These are phyloP conservation scores for Cryptococcus amylolentus DNA, from an alignment of 1,284 basidiomycete species.

Conservation along the genomic window DNA sequence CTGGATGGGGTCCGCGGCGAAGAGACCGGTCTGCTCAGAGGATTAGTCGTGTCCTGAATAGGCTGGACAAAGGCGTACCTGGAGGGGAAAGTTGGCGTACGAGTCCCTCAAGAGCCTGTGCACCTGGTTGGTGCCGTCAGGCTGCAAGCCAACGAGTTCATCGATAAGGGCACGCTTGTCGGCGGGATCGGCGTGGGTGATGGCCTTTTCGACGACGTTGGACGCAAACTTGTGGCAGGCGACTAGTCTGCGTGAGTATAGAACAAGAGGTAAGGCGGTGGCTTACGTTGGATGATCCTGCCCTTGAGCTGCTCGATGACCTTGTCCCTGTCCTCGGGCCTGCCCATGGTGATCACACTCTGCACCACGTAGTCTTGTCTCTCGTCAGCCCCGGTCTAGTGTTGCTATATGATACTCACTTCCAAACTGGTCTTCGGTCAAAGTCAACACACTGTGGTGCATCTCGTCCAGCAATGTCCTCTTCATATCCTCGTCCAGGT, in stretches of 20 bases:
- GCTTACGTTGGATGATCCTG: constrained; percentile 62
- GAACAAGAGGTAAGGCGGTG: not conserved
- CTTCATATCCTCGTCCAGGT: constrained; percentile 66
- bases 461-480: constrained; percentile 79
- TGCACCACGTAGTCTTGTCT: constrained; percentile 85
- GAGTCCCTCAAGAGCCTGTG: constrained; percentile 35
- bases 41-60: not conserved
- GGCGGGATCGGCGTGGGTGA: constrained; percentile 63
- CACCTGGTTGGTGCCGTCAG: constrained; percentile 29
- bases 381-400: not conserved
- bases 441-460: constrained; percentile 63
- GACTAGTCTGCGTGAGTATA: constrained; percentile 46
- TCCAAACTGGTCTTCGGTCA: constrained; percentile 86
- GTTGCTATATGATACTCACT: constrained; percentile 52
- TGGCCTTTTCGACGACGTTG: constrained; percentile 93
- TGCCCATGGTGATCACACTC: constrained; percentile 81
- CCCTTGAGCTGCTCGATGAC: constrained; percentile 73
- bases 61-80: constrained; percentile 21
- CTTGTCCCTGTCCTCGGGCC: constrained; percentile 62
- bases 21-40: constrained; percentile 29
- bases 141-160: constrained; percentile 57
- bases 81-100: constrained; percentile 45
- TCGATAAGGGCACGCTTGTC: constrained; percentile 68
- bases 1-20: constrained; percentile 29
- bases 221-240: constrained; percentile 93